phyloP scores from a whole-genome alignment of 352 stramenopile species.

The Pythium periplocum region DNA sequence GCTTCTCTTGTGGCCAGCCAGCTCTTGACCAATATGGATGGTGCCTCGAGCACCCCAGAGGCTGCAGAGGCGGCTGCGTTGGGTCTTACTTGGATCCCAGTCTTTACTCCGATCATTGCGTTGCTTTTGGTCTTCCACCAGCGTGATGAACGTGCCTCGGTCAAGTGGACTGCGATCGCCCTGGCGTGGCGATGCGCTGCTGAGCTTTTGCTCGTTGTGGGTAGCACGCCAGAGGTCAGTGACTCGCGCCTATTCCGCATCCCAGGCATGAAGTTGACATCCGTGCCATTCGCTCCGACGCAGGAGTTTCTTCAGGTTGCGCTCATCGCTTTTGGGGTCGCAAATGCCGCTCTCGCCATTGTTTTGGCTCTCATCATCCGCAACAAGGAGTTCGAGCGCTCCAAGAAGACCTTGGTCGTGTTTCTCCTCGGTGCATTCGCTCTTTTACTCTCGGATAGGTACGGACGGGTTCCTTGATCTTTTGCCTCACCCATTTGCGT shows the following conservation, averaged over 20 bases:
- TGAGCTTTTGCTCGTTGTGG: conserved; percentile 65
- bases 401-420: conserved; percentile 47
- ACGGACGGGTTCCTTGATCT: neutral
- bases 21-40: conserved; percentile 27
- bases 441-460: conserved; percentile 76
- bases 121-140: conserved; percentile 75
- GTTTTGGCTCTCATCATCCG: conserved; percentile 38
- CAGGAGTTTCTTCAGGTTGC: conserved; percentile 45
- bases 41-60: conserved; percentile 5
- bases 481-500: neutral
- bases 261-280: conserved; percentile 1
- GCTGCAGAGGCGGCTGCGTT: conserved; percentile 1
- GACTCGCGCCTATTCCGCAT: neutral
- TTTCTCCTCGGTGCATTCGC: conserved; percentile 30
- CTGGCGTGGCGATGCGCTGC: conserved; percentile 70
- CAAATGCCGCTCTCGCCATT: conserved; percentile 55
- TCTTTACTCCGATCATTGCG: conserved; percentile 56
- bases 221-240: conserved; percentile 5
- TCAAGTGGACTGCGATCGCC: conserved; percentile 78
- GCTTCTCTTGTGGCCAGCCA: conserved; percentile 58
- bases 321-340: conserved; percentile 27
- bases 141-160: conserved; percentile 56
- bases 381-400: conserved; percentile 43
- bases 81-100: conserved; percentile 45
- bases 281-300: neutral